These are phyloP conservation scores for Sporothrix dimorphospora DNA, from an alignment of 2,329 filamentous ascomycete species.

Conservation along the genomic window DNA sequence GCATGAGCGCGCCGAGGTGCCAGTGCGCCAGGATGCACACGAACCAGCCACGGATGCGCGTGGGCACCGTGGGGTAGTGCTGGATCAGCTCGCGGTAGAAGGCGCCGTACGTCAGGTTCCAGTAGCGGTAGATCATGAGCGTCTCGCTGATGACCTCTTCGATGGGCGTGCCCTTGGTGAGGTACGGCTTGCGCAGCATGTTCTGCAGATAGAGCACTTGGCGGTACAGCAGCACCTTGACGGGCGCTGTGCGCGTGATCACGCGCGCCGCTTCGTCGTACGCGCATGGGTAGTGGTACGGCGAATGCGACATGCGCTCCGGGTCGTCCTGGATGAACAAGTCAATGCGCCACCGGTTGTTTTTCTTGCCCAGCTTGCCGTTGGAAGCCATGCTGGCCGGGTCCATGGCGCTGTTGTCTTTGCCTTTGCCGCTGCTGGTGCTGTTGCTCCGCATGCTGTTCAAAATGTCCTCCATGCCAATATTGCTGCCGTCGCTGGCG, in stretches of 20 bases:
- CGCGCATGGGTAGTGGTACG: slow-evolving; percentile 56
- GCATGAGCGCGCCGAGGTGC: slow-evolving; percentile 58
- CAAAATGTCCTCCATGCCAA: not conserved
- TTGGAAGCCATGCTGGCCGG: not conserved
- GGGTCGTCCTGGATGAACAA: slow-evolving; percentile 44
- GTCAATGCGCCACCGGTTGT: slow-evolving; percentile 40
- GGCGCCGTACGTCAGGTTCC: slow-evolving; percentile 55
- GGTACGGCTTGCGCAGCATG: slow-evolving; percentile 47
- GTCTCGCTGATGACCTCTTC: slow-evolving; percentile 54
- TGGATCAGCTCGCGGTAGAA: slow-evolving; percentile 57
- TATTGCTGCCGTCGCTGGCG: not conserved
- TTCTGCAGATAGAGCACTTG: slow-evolving; percentile 60
- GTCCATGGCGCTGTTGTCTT: not conserved
- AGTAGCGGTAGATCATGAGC: slow-evolving; percentile 57
- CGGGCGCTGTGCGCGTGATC: slow-evolving; percentile 57
- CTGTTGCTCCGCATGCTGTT: not conserved
- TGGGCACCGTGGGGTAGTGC: slow-evolving; percentile 53
- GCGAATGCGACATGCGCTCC: slow-evolving; percentile 32
- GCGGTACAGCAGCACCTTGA: slow-evolving; percentile 63
- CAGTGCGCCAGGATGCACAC: slow-evolving; percentile 61
- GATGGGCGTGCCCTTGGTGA: slow-evolving; percentile 42
- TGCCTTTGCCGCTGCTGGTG: not conserved
- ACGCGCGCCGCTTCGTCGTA: slow-evolving; percentile 54
- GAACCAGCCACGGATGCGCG: slow-evolving; percentile 63
- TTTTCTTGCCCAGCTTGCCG: slow-evolving; percentile 27